Evolutionary conservation across 805 yeast genomes (phyloP), one percentile per base, ranked within the genome.

Genomic region (Cyberlindnera americana): DNA sequence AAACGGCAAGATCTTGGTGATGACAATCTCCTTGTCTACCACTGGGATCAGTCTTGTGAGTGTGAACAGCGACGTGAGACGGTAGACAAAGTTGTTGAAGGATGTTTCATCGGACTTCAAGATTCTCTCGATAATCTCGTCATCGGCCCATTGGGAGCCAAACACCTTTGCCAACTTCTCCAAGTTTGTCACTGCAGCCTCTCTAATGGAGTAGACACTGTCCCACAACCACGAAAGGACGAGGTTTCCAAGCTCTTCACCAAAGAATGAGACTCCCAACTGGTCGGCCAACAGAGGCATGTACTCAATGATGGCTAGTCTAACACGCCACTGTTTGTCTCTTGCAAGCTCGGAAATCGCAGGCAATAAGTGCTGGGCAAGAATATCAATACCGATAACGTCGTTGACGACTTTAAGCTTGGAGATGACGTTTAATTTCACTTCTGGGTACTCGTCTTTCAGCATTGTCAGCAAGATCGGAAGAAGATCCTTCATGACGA

Each of bases 221-320:
- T 93, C 99, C 96, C 97, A 90, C 49, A 93, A 71, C 98, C 99
- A 93, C n/a, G 90, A 84, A 77, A 93, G 77, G 56, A 96, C 93
- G 52, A 93, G 71, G 35, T 85, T 81, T 48, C 95, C 89, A 49
- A 93, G 72, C 55, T 90, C 95, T 60, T 87, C 85, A 62, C 93
- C 93, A 65, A 93, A 93, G 57, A 91, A 89, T 21, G 87, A 81
- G 38, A 85, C 90, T 21, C 99, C 99, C 44, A 93, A 72, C 66
- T 93, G 98, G 54, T 85, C 84, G 7, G 98, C 97, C 50, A 93
- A 71, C 48, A 91, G 73, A 22, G 99, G 99, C 50, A 90, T 88
- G 66, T 93, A 93, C 61, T 93, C 95, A 57, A 93, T 93, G 47
- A 93, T 93, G 10, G 98, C 98, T 60, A 93, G 73, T 60, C 98